A percentile compares a stretch with the other conserved stretches of the same genome.
Conservation (phyloP, 148 eudicot species). For the Euryodendron excelsum region DNA sequence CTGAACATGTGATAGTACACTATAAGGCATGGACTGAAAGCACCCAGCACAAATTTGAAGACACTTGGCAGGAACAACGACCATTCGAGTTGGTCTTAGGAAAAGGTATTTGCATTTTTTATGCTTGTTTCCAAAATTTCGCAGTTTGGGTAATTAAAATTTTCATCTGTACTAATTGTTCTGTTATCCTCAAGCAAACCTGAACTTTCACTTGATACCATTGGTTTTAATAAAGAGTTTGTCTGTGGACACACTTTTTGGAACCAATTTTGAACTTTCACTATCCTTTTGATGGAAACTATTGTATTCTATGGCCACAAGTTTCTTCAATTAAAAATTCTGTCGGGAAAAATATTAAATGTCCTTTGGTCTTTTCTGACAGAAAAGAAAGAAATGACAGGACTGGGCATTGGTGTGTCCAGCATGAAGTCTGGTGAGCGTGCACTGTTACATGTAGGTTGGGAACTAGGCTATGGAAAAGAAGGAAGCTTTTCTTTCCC, state of each 20-base stretch:
- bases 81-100: conserved; percentile 79
- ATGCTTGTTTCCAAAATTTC: not conserved
- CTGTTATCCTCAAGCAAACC: conserved; percentile 1
- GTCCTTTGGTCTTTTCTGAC: conserved; percentile 17
- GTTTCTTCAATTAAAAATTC: conserved; percentile 2
- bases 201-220: not conserved
- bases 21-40: conserved; percentile 94
- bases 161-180: not conserved
- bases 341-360: not conserved
- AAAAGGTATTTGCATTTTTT: conserved; percentile 53
- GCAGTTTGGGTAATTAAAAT: not conserved
- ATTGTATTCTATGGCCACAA: not conserved
- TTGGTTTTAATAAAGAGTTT: not conserved
- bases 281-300: not conserved
- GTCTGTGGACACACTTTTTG: not conserved
- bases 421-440: conserved; percentile 94
- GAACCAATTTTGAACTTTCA: not conserved
- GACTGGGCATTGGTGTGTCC: conserved; percentile 75
- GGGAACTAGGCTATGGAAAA: conserved; percentile 90
- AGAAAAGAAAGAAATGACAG: conserved; percentile 94
- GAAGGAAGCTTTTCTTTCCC: conserved; percentile 98
- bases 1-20: conserved; percentile 51
- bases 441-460: conserved; percentile 79
- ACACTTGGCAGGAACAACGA: conserved; percentile 92
- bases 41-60: conserved; percentile 94